phyloP scores from a whole-genome alignment of 805 yeast genomes.

The Osmozyma mogii region DNA sequence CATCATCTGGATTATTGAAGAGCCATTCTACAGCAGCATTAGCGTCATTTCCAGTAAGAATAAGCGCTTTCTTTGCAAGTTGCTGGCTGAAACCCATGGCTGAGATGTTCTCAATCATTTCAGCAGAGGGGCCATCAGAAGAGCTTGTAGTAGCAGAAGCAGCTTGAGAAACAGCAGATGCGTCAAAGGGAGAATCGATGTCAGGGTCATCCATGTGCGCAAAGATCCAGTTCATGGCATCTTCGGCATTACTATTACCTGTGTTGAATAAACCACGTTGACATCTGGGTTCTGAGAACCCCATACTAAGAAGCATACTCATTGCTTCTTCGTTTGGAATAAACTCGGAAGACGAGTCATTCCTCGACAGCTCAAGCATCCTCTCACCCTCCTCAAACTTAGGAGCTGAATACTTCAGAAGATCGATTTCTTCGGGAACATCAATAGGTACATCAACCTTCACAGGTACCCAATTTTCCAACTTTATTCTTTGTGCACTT shows the following conservation, averaged over 20 bases:
- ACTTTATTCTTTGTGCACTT: conserved; percentile 70
- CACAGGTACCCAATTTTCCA: conserved; percentile 85
- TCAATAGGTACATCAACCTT: conserved; percentile 70
- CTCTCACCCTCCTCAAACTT: conserved; percentile 28
- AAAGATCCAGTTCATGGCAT: conserved; percentile 86
- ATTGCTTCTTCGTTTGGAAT: conserved; percentile 50
- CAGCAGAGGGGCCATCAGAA: conserved; percentile 18
- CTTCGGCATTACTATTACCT: conserved; percentile 57
- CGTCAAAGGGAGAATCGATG: conserved; percentile 55
- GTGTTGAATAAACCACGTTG: conserved; percentile 64
- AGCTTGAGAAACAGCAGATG: conserved; percentile 5
- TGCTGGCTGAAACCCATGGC: conserved; percentile 73
- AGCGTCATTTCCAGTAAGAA: conserved; percentile 48
- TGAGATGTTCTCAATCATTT: conserved; percentile 39
- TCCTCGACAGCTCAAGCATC: conserved; percentile 2
- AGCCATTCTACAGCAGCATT: conserved; percentile 90
- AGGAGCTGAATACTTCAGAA: conserved; percentile 34
- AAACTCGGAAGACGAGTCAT: conserved; percentile 23
- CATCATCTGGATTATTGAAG: conserved; percentile 72
- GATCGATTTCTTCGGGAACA: conserved; percentile 38
- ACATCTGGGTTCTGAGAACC: conserved; percentile 68
- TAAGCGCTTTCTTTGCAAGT: conserved; percentile 67
- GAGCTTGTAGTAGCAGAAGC: conserved; percentile 15
- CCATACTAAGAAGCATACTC: conserved; percentile 64
- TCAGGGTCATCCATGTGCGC: conserved; percentile 81